Evolutionary conservation across 75 land plant genomes (phyloP).

Genomic region (Isoetes taiwanensis): DNA sequence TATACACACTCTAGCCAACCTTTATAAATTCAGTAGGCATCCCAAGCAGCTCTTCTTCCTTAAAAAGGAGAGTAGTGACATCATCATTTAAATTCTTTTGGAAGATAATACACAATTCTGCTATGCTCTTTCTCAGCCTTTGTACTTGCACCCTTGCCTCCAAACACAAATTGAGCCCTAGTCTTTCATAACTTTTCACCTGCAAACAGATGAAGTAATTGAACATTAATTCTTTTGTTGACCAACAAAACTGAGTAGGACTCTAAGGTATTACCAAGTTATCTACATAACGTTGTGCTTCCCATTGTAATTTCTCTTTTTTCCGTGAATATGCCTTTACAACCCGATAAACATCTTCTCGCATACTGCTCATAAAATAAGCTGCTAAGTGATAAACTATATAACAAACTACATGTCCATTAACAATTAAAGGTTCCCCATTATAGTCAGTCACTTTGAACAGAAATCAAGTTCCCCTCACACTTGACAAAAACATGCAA

Average conservation of each 20-base stretch:
- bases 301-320: conserved; percentile 42
- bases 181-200: conserved; percentile 78
- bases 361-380: conserved; percentile 36
- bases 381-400: background rate
- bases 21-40: conserved; percentile 63
- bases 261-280: conserved; percentile 39
- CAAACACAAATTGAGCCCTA: conserved; percentile 51
- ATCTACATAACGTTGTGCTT: conserved; percentile 54
- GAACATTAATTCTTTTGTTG: background rate
- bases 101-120: conserved; percentile 55
- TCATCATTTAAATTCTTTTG: conserved; percentile 59
- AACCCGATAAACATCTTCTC: conserved; percentile 83
- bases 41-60: conserved; percentile 60
- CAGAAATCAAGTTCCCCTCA: background rate
- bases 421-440: background rate
- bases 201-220: conserved; percentile 27
- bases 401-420: background rate
- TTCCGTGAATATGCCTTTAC: conserved; percentile 58
- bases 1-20: conserved; percentile 21
- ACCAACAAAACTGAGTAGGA: background rate
- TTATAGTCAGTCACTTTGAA: background rate
- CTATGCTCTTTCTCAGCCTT: conserved; percentile 46
- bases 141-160: conserved; percentile 58
- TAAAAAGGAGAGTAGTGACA: conserved; percentile 38
- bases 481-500: background rate